Conservation (phyloP, 73 alveolate genomes). For the Tetrahymena thermophila region DNA sequence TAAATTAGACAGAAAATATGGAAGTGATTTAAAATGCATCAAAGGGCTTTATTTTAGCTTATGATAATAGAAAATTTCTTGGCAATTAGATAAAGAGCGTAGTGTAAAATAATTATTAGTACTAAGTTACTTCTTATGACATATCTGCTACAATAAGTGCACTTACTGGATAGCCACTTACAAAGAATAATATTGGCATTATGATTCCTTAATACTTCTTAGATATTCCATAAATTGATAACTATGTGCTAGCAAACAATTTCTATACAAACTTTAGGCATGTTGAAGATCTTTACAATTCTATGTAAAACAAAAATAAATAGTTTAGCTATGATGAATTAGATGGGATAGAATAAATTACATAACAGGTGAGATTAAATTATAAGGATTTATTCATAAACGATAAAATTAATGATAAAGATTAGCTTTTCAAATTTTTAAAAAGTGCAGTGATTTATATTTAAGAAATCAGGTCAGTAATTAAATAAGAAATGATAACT, state of each 20-base stretch:
- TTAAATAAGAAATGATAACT: not conserved
- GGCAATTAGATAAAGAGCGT: not conserved
- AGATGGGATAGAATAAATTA: not conserved
- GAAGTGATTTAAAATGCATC: not conserved
- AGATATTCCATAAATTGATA: not conserved
- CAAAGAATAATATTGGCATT: not conserved
- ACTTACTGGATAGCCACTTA: not conserved
- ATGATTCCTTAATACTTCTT: not conserved
- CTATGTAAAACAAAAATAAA: not conserved
- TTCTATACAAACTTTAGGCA: not conserved
- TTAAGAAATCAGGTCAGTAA: not conserved
- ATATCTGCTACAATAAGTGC: not conserved
- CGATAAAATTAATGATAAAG: not conserved
- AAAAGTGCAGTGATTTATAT: not conserved
- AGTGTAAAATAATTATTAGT: not conserved
- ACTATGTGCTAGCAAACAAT: not conserved
- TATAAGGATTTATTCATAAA: not conserved
- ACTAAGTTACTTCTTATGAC: not conserved
- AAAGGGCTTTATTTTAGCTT: not conserved
- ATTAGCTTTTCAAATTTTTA: not conserved
- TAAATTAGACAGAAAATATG: not conserved
- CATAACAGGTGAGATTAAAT: not conserved
- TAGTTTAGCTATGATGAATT: not conserved
- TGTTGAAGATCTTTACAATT: not conserved
- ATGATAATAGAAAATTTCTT: not conserved